Conservation (phyloP, 2,329 filamentous ascomycete species). For the Phyllosticta ampelicida region DNA sequence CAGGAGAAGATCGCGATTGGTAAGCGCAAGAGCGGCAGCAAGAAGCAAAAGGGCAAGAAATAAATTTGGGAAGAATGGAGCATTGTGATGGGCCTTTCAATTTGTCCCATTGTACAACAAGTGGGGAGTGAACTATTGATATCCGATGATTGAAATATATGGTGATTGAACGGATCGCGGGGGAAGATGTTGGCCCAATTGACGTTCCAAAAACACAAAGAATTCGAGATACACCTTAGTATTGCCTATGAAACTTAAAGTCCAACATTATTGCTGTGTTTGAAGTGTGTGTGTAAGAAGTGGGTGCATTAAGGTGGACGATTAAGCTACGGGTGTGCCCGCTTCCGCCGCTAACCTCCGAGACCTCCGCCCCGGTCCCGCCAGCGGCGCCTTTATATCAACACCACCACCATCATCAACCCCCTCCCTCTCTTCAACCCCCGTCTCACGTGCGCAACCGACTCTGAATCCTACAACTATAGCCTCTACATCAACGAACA, state of each 20-base stretch:
- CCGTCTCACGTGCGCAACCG: background rate
- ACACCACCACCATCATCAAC: background rate
- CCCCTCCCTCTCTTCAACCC: background rate
- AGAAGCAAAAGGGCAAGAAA: constrained; percentile 6
- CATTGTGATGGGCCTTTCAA: background rate
- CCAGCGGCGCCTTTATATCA: background rate
- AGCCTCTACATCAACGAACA: background rate
- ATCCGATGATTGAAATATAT: background rate
- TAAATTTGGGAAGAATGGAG: background rate
- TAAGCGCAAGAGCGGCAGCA: constrained; percentile 17
- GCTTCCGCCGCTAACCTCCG: background rate
- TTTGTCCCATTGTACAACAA: background rate
- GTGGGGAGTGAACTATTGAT: background rate
- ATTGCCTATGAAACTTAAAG: background rate
- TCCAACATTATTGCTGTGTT: no score
- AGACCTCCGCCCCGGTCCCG: background rate
- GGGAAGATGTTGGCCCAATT: background rate
- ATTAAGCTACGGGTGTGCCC: background rate
- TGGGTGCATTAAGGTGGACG: background rate
- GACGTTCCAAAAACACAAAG: background rate
- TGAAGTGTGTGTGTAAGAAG: background rate
- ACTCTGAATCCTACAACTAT: background rate
- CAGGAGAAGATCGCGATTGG: constrained; percentile 44
- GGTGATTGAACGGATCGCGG: background rate
- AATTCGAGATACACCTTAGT: background rate